Conservation (phyloP, 169 alveolate genomes). For the Eimeria necatrix region DNA sequence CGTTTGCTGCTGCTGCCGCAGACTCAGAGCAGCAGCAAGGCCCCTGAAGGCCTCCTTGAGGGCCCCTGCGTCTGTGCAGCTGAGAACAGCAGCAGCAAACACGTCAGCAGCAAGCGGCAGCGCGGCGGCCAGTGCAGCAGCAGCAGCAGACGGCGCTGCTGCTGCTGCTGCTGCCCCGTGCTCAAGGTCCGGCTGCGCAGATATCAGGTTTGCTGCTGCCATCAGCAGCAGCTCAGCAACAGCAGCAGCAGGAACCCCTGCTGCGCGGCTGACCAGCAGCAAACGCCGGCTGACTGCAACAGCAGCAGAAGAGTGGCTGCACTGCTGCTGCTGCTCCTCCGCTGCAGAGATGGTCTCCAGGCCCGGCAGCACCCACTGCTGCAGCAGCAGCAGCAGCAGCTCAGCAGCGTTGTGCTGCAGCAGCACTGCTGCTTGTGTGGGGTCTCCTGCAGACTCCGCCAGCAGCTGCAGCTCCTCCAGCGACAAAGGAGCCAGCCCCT, state of each 20-base stretch:
- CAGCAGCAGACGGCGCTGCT: background rate
- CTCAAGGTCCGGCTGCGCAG: background rate
- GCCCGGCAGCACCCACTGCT: conserved; percentile 55
- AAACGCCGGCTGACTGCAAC: background rate
- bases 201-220: conserved; percentile 50
- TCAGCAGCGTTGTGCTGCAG: conserved; percentile 68
- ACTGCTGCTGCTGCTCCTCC: conserved; percentile 35
- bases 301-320: conserved; percentile 2
- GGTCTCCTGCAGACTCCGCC: conserved; percentile 27
- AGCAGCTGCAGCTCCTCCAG: conserved; percentile 63
- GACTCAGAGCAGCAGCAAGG: conserved; percentile 23
- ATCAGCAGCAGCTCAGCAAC: conserved; percentile 44
- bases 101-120: conserved; percentile 41
- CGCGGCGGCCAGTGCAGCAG: conserved; percentile 29
- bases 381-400: conserved; percentile 74
- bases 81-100: background rate
- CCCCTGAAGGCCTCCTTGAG: conserved; percentile 40
- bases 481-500: background rate
- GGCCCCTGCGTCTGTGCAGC: conserved; percentile 46
- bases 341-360: background rate
- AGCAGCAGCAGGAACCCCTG: conserved; percentile 7
- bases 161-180: conserved; percentile 17
- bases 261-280: background rate
- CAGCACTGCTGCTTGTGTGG: conserved; percentile 21
- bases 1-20: conserved; percentile 48